Evolutionary conservation across 164 flowering plant genomes (phyloP), one percentile per base, ranked within the genome.

Genomic region (Stephania yunnanensis): DNA sequence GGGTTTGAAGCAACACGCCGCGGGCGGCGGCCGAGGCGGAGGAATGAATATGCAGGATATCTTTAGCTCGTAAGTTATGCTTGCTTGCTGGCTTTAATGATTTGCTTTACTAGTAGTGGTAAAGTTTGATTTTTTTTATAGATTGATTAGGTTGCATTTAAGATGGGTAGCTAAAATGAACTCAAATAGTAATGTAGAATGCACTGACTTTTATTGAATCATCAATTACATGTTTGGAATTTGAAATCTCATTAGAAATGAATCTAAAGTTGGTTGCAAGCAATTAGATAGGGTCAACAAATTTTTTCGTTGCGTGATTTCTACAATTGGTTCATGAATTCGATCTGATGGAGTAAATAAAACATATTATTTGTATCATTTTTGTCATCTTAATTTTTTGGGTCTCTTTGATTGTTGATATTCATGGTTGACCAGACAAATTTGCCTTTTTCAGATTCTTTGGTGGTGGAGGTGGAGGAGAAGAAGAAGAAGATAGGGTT

Each of bases 401-500:
- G 46, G 36, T 29, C 42, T 72, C 6, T 52, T 8, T 42, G 3
- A 22, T 22, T 12, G 3, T 48, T 6, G 11, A 6, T 2, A 48
- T 48, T 48, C 11, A 48, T 48, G 53, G 17, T 76, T 82, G 69
- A 80, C 71, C 13, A 25, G 71, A 36, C 70, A 22, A 71, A 17
- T 17, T 7, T 75, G 25, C 25, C 69, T 71, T 22, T 77, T 78
- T 19, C 74, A 93, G 98, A 58, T 90, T 95, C 78, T 93, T 95
- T 87, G 97, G 98, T 48, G 97, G 98, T 44, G 87, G 87, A 65
- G 92, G 90, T 61, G 45, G 82, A 70, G 74, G 20, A 71, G 98
- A 92, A 79, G 99, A 96, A 81, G 99, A 96, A 81, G 99, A 96
- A 79, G 98, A 94, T 82, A 89, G 63, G 85, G 78, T 94, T 75